Evolutionary conservation across 352 stramenopile species (phyloP), one percentile per base, ranked within the genome.

Genomic region (Phytopythium helicoides): DNA sequence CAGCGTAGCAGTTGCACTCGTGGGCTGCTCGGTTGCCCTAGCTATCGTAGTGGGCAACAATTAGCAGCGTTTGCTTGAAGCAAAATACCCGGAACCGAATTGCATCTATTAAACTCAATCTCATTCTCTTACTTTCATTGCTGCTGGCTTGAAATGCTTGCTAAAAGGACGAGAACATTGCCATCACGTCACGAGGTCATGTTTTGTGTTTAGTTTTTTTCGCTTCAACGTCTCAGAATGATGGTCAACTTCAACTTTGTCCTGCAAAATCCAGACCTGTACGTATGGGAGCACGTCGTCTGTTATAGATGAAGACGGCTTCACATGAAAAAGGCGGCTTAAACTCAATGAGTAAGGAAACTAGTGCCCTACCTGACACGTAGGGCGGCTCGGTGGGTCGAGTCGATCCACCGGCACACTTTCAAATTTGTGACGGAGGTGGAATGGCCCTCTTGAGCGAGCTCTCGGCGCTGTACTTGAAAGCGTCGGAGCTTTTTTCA

Each of bases 261-360:
- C n/a, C n/a, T n/a, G n/a, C 14, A 21, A 6, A 9, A 34, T 47
- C 40, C n/a, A 21, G 6, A 34, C 21, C 9, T 21, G 41, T 36
- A 2, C 45, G 45, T 51, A 39, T 40, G 45, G 26, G 45, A 51
- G 18, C 3, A 9, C 11, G 12, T 21, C 22, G 3, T 11, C 0
- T 7, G 38, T 25, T 40, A 51, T 12, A 28, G 1, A 15, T 18
- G 16, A 14, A 18, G 3, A 23, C n/a, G n/a, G 21, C 26, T 5
- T 11, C 15, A 25, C 21, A 22, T 41, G 19, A 12, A 5, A 12
- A 47, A 56, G 7, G 31, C 72, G 80, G 83, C 83, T 93, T 93
- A 93, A 93, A 93, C 83, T 93, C 83, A 91, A 93, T 93, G 83
- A 93, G 83, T 93, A 93, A 93, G 83, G 83, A 93, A 93, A 93